Conservation (phyloP, 2,329 filamentous ascomycete genomes). For the Curvularia sp. region DNA sequence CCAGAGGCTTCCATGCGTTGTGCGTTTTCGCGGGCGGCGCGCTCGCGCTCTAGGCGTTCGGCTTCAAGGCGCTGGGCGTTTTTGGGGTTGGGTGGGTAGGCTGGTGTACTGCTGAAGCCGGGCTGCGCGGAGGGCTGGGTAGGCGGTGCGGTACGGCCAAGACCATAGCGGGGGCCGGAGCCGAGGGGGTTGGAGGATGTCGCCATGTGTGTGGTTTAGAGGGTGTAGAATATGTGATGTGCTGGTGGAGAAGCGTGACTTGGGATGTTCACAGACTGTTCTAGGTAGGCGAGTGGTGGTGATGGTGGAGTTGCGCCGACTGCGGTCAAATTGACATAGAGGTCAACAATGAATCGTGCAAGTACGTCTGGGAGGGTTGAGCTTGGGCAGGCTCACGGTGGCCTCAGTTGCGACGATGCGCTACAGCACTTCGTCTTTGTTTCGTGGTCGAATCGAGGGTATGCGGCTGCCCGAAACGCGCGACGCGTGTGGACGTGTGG, state of each 20-base stretch:
- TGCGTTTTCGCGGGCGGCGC: conserved; percentile 45
- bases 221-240: not conserved
- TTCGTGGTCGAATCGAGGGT: conserved; percentile 20
- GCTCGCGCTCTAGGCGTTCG: conserved; percentile 52
- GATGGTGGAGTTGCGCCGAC: conserved; percentile 8
- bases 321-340: not conserved
- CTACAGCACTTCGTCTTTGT: conserved; percentile 11
- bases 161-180: conserved; percentile 63
- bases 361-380: not conserved
- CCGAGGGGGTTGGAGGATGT: conserved; percentile 61
- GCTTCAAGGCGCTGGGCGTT: conserved; percentile 51
- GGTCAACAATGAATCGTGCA: not conserved
- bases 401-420: conserved; percentile 11
- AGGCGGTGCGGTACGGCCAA: conserved; percentile 47
- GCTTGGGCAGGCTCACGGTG: not conserved
- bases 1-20: conserved; percentile 54
- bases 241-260: not conserved
- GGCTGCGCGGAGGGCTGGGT: conserved; percentile 27
- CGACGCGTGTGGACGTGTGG: conserved; percentile 24
- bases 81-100: conserved; percentile 54
- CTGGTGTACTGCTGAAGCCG: conserved; percentile 41
- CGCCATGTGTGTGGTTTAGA: conserved; percentile 53
- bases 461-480: conserved; percentile 26
- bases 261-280: conserved; percentile 13
- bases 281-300: not conserved